These are phyloP conservation scores for Emergomyces orientalis DNA, from an alignment of 2,329 filamentous ascomycete genomes.

Conservation along the genomic window DNA sequence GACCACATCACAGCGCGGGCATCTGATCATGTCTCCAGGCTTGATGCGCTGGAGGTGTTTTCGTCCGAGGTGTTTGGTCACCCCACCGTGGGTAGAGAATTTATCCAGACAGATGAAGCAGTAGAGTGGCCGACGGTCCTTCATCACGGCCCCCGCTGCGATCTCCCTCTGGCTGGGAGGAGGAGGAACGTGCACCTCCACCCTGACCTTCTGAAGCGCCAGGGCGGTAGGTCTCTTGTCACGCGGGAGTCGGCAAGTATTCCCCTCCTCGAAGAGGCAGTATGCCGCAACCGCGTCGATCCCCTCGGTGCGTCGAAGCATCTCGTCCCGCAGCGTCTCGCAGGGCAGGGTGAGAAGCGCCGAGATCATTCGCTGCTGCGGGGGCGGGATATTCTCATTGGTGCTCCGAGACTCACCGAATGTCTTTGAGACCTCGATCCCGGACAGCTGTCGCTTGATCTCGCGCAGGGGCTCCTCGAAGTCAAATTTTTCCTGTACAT, in stretches of 20 bases:
- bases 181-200: not conserved
- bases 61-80: not conserved
- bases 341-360: conserved; percentile 21
- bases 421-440: conserved; percentile 13
- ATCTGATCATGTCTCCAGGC: not conserved
- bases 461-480: conserved; percentile 17
- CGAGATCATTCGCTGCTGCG: conserved; percentile 21
- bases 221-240: conserved; percentile 8
- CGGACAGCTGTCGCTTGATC: conserved; percentile 17
- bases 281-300: conserved; percentile 23
- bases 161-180: not conserved
- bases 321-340: conserved; percentile 19
- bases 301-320: conserved; percentile 18
- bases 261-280: conserved; percentile 16
- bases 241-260: conserved; percentile 11
- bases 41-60: not conserved
- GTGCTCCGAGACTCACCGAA: conserved; percentile 15
- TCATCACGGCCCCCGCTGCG: not conserved
- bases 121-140: not conserved
- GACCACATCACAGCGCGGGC: conserved; percentile 3
- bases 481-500: conserved; percentile 16
- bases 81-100: not conserved
- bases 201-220: not conserved
- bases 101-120: not conserved
- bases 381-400: conserved; percentile 18